These are phyloP conservation scores for Diaporthe citrichinensis DNA, from an alignment of 2,329 filamentous ascomycete species.

Conservation along the genomic window DNA sequence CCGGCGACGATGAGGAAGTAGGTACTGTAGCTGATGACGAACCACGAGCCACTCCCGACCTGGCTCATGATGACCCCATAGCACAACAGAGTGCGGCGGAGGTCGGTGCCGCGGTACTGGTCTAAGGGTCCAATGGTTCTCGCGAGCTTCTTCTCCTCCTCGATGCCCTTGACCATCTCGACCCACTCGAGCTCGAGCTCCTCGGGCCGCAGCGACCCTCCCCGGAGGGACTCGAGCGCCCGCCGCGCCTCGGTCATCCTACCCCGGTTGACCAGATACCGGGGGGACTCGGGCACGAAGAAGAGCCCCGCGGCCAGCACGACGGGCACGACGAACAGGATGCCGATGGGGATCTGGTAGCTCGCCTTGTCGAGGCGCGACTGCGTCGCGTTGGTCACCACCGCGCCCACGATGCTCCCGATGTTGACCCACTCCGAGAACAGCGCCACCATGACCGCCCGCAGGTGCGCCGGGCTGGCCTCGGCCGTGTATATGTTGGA, in stretches of 20 bases:
- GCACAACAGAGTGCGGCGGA: constrained; percentile 65
- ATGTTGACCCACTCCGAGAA: constrained; percentile 65
- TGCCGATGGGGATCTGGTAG: constrained; percentile 63
- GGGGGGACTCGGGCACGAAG: constrained; percentile 61
- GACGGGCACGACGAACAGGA: constrained; percentile 61
- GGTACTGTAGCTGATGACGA: constrained; percentile 64
- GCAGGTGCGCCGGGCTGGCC: constrained; percentile 60
- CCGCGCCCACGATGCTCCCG: constrained; percentile 61
- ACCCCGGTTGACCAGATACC: constrained; percentile 58
- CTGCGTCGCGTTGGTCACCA: constrained; percentile 58
- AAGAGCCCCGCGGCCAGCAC: constrained; percentile 60
- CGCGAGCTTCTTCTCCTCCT: constrained; percentile 53
- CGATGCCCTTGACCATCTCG: constrained; percentile 56
- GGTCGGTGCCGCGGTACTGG: constrained; percentile 59
- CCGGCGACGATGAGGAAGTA: constrained; percentile 63
- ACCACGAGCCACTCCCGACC: constrained; percentile 62
- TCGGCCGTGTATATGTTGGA: constrained; percentile 64
- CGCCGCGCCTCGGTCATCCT: constrained; percentile 46
- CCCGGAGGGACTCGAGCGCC: constrained; percentile 51
- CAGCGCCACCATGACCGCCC: constrained; percentile 63
- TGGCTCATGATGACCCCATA: constrained; percentile 62
- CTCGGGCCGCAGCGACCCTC: constrained; percentile 48
- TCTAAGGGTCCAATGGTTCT: constrained; percentile 52
- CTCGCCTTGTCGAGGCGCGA: constrained; percentile 54
- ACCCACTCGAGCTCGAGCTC: constrained; percentile 56